phyloP scores from a whole-genome alignment of 768 basidiomycete genomes.

The Pleurotus djamor region DNA sequence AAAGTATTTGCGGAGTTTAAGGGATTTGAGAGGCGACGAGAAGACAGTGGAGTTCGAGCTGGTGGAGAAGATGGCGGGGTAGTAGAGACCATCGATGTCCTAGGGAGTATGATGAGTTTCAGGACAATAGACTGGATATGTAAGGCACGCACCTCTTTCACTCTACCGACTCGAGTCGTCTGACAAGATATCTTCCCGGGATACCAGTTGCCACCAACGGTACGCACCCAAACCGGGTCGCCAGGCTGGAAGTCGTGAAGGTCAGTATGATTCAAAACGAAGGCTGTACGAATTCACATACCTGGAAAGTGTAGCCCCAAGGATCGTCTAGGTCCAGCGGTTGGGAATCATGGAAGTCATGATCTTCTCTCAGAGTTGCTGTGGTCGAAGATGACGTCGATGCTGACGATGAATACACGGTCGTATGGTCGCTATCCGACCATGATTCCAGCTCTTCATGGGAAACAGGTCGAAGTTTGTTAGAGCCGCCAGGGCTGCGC shows the following conservation, averaged over 20 bases:
- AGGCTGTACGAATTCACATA: conserved; percentile 19
- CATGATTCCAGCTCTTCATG: conserved; percentile 31
- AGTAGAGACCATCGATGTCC: conserved; percentile 48
- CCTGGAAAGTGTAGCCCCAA: conserved; percentile 51
- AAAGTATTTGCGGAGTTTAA: conserved; percentile 55
- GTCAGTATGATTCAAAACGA: not conserved
- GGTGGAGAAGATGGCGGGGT: conserved; percentile 46
- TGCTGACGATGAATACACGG: not conserved
- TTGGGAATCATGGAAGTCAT: conserved; percentile 12
- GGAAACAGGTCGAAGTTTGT: conserved; percentile 27
- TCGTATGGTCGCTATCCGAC: conserved; percentile 27
- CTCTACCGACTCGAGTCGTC: conserved; percentile 40
- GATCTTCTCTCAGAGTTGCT: not conserved
- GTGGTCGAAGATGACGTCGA: not conserved
- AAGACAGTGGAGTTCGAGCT: conserved; percentile 29
- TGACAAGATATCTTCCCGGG: conserved; percentile 45
- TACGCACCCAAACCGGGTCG: conserved; percentile 52
- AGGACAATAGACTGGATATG: not conserved
- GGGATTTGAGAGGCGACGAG: conserved; percentile 49
- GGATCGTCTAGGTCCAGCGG: conserved; percentile 48
- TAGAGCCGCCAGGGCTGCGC: not conserved
- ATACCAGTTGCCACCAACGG: conserved; percentile 48
- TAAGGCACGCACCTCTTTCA: conserved; percentile 37
- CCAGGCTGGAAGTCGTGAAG: conserved; percentile 27
- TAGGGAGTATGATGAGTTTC: not conserved